Conservation (phyloP, 495 filamentous ascomycete genomes). For the Articulospora tetracladia region DNA sequence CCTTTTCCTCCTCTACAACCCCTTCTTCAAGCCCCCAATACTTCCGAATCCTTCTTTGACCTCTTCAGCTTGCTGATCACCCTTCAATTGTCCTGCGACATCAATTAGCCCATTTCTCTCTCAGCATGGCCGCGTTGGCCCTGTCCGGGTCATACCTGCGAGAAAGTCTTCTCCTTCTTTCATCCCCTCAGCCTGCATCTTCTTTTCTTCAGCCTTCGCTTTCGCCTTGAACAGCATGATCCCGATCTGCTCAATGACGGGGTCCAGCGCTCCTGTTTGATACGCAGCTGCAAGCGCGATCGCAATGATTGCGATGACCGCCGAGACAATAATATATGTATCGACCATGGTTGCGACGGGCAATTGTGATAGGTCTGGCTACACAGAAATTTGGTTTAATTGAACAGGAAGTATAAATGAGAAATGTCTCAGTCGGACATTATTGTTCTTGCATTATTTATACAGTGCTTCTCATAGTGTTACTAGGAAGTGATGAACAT, state of each 20-base stretch:
- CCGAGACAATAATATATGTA: conserved; percentile 10
- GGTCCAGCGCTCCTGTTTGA: conserved; percentile 19
- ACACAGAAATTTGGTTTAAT: background rate
- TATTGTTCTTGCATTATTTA: too few relatives aligned
- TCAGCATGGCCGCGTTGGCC: background rate
- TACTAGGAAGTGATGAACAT: background rate
- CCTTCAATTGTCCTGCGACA: conserved; percentile 14
- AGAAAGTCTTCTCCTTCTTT: conserved; percentile 25
- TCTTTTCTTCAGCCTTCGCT: conserved; percentile 32
- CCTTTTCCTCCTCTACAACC: conserved; percentile 11
- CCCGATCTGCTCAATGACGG: conserved; percentile 18
- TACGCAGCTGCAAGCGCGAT: conserved; percentile 19
- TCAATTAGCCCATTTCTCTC: background rate
- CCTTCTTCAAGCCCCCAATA: conserved; percentile 15
- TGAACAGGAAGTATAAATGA: background rate
- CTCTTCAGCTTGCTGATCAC: conserved; percentile 16
- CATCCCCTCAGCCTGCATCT: conserved; percentile 42
- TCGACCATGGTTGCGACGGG: conserved; percentile 14
- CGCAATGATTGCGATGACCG: conserved; percentile 16
- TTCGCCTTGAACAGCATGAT: conserved; percentile 22
- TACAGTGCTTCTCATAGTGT: too few relatives aligned
- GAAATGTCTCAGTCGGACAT: background rate
- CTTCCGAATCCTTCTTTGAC: conserved; percentile 11
- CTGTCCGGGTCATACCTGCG: background rate
- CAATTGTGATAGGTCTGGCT: background rate